Base-by-base conservation (phyloP, 169 alveolate species). In the Neospora caninum region DNA sequence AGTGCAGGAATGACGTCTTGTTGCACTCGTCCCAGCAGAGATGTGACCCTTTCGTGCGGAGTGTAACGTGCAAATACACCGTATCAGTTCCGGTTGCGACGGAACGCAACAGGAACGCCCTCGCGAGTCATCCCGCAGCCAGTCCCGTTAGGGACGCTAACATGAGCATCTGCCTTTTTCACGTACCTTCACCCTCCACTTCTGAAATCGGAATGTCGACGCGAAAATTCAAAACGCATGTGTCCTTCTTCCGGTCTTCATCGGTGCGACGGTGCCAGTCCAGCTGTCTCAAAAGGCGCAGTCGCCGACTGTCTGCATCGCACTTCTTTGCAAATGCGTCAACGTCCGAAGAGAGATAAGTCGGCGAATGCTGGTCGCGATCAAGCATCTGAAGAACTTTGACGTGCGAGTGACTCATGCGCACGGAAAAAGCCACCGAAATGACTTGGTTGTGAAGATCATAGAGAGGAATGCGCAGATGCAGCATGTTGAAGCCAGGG, bases 201-300 rank as follows among this genome's bases (percentile, higher is more conserved):
- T 16, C 73, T 9, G 53, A 42, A 36, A 82, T 18, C 13, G 89
- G 89, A 18, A 82, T 39, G 67, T 82, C 89, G 43, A 82, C 64
- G 20, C 89, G 89, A 82, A 29, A 82, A 49, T 29, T 18, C 58
- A 41, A 2, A 38, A 82, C 89, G 10, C 34, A 27, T 20, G 89
- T 36, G 41, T 82, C 89, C 25, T 31, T 82, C 27, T 82, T 82
- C 89, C 89, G 53, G 67, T 82, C 89, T 31, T 82, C 89, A 43
- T 82, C 89, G 67, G 64, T 82, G 34, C 89, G 89, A 9, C 89
- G 53, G 25, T 82, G 89, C 89, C 89, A 82, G 38, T 42, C 41
- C 16, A 82, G 89, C 31, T 78, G 86, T n/a, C 31, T 78, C 49
- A 78, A n/a, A 78, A 29, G n/a, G 1, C 53, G 34, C 69, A 82